A percentile compares a stretch with the other conserved stretches of the same genome.
These are phyloP conservation scores for Apiotrichum akiyoshidainum DNA, from an alignment of 1,284 basidiomycete genomes.

Conservation along the genomic window DNA sequence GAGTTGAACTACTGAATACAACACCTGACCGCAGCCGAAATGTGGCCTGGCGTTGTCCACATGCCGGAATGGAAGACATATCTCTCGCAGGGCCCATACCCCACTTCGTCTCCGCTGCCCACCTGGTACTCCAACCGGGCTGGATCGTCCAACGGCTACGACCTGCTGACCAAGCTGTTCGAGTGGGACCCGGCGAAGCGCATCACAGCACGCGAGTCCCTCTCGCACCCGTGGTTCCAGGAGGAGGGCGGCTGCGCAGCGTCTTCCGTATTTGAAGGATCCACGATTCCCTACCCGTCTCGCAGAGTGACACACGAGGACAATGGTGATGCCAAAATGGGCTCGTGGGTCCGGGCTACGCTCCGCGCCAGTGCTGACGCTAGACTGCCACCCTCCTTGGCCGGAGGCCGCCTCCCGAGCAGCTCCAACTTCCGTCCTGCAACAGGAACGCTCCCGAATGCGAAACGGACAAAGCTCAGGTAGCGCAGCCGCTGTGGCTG, in stretches of 20 bases:
- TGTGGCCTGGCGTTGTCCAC: slow-evolving; percentile 81
- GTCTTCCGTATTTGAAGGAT: slow-evolving; percentile 48
- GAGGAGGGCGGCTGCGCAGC: slow-evolving; percentile 49
- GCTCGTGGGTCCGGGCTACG: slow-evolving; percentile 37
- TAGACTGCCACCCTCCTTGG: slow-evolving; percentile 43
- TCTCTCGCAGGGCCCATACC: slow-evolving; percentile 65
- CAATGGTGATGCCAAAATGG: slow-evolving; percentile 53
- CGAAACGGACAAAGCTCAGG: slow-evolving; percentile 36
- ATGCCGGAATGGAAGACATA: slow-evolving; percentile 86
- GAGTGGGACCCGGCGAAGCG: slow-evolving; percentile 86
- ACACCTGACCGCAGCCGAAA: slow-evolving; percentile 54
- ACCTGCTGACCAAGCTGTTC: slow-evolving; percentile 78
- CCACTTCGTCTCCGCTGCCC: slow-evolving; percentile 25
- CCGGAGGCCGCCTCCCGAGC: slow-evolving; percentile 36
- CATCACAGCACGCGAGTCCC: slow-evolving; percentile 74
- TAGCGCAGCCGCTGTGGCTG: slow-evolving; percentile 12
- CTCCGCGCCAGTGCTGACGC: slow-evolving; percentile 3
- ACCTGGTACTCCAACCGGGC: slow-evolving; percentile 68
- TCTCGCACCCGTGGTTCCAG: slow-evolving; percentile 64
- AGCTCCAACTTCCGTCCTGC: slow-evolving; percentile 46
- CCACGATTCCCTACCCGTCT: slow-evolving; percentile 52
- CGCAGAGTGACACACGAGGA: slow-evolving; percentile 57
- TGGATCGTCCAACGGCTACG: slow-evolving; percentile 60
- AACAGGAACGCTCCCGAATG: slow-evolving; percentile 20
- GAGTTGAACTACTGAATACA: slow-evolving; percentile 16